Percentiles rank a stretch among this genome's conserved stretches.
Evolutionary conservation across 805 yeast species (phyloP).

Genomic region (Zygosaccharomyces bisporus): DNA sequence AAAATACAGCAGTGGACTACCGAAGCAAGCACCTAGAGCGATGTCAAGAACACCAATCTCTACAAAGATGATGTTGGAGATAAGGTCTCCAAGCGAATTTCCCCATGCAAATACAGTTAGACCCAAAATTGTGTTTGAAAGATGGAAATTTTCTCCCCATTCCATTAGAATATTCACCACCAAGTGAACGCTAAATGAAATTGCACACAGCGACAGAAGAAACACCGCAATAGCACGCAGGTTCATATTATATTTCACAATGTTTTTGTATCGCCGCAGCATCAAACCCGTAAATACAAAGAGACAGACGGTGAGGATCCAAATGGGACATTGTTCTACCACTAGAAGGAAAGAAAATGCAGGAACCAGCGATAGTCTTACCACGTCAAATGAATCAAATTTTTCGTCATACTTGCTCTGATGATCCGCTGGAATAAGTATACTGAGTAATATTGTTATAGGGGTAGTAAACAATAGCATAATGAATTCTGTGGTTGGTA

Average conservation of each 20-base stretch:
- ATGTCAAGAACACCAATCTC: conserved; percentile 76
- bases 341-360: conserved; percentile 7
- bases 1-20: conserved; percentile 79
- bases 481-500: conserved; percentile 18
- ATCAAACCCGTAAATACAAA: conserved; percentile 7
- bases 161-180: conserved; percentile 62
- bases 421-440: conserved; percentile 20
- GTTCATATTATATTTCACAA: conserved; percentile 9
- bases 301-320: conserved; percentile 4
- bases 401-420: conserved; percentile 3
- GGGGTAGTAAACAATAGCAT: conserved; percentile 27
- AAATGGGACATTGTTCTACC: conserved; percentile 6
- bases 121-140: conserved; percentile 80
- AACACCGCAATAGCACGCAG: conserved; percentile 56
- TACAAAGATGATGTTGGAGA: conserved; percentile 78
- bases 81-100: conserved; percentile 85
- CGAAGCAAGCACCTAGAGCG: conserved; percentile 95
- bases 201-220: conserved; percentile 59
- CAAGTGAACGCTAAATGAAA: conserved; percentile 41
- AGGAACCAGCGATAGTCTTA: conserved; percentile 16
- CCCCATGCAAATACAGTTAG: conserved; percentile 88
- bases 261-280: conserved; percentile 8
- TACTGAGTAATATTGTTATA: conserved; percentile 16
- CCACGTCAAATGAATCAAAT: conserved; percentile 10
- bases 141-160: conserved; percentile 52